Base-by-base conservation (phyloP, 805 yeast genomes). In the Brettanomyces nanus region DNA sequence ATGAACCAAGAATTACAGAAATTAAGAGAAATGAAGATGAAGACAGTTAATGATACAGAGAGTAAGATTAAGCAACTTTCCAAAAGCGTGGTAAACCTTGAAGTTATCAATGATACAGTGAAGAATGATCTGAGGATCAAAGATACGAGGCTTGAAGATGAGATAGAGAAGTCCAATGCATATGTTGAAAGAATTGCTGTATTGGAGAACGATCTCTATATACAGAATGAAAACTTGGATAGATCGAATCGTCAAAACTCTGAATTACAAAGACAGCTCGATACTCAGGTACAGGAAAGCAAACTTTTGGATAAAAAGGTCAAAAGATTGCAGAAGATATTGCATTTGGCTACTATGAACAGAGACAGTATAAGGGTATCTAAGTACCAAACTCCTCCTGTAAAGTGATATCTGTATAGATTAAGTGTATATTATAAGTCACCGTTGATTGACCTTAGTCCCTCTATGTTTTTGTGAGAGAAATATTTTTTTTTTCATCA, bases 361-460 rank as follows among this genome's bases (percentile, higher is more conserved):
- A 38, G 54, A 39, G 32, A 43, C 21, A 43, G 45, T 28, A 20
- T 52, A 14, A 49, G 50, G 42, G 39, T 52, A 4, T 34, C 55
- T 13, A 51, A 44, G 35, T 52, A 35, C 37, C 46, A 48, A 35
- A 52, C 56, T 1, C 56, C 56, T 5, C 56, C 56, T 4, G 39
- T 50, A 4, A 37, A 31, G 19, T 15, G 21, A 21, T 30, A 30
- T 17, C 20, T 30, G 20, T 17, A 30, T 30, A 18, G 33, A 15
- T 30, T 7, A 21, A 10, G 9, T 19, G 21, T 28, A 14, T n/a
- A n/a, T n/a, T n/a, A n/a, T n/a, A n/a, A n/a, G n/a, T n/a, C n/a
- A n/a, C n/a, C n/a, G n/a, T n/a, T n/a, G n/a, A n/a, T n/a, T n/a
- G n/a, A n/a, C n/a, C n/a, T n/a, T n/a, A n/a, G n/a, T n/a, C n/a